Base-by-base conservation (phyloP, 108 stramenopile species). In the Stephanodiscus triporus region DNA sequence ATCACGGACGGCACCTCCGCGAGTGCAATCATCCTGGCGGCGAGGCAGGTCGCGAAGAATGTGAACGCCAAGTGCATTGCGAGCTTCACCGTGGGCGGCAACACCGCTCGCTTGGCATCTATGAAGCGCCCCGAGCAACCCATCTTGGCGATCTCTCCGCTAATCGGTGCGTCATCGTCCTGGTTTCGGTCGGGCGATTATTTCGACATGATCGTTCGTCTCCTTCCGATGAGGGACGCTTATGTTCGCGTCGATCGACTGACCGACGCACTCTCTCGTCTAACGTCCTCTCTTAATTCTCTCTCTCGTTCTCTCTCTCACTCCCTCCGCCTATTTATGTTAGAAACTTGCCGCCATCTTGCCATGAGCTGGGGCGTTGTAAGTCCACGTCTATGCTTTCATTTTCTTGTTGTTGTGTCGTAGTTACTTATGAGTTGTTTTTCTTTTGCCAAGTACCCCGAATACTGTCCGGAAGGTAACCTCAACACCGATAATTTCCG, bases 81-180 rank as follows among this genome's bases (percentile, higher is more conserved):
- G 47, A 86, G 86, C 71, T 98, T 98, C 86, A 96, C 94, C 54
- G 70, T 93, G 27, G 73, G 89, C 6, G 97, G 97, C 29, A 88
- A 87, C 16, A 98, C 97, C 11, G 96, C 92, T 8, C 77, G 87
- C 20, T 70, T 88, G 54, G 94, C 96, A 1, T 89, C 95, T 24
- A 91, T 87, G 82, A 84, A 82, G n/a, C 76, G 97, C 72, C 97
- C 98, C 10, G 60, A 60, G 23, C 92, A 95, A 64, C 98, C 98
- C 20, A 95, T 98, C 63, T 68, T 97, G 82, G 98, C 94, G n/a
- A 84, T 97, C 47, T 96, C 95, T 32, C 95, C 96, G 3, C 42
- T 60, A 9, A 91, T 93, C 70, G 86, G 32, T 34, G 32, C 32
- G 5, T 34, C 32, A 2, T 34, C 32, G 32, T 34, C 5, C 32